These are phyloP conservation scores for Taphrina pruni DNA, from an alignment of 1,139 yeast species.

Conservation along the genomic window DNA sequence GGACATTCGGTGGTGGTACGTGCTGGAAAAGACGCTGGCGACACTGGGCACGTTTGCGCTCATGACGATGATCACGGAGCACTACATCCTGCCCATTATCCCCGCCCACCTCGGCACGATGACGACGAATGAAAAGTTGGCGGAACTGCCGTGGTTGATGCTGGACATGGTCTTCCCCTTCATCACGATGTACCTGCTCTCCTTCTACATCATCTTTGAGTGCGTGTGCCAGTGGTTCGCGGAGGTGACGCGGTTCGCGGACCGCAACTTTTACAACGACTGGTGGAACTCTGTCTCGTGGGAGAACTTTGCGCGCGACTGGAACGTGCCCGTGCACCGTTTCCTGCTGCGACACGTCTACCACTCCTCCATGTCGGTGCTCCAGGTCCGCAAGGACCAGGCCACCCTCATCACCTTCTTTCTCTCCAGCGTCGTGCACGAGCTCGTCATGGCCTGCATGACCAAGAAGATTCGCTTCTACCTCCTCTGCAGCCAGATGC, in stretches of 20 bases:
- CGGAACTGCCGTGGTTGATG: constrained; percentile 65
- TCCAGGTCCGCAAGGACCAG: constrained; percentile 65
- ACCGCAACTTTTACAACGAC: constrained; percentile 72
- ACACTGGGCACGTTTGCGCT: constrained; percentile 83
- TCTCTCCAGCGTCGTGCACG: constrained; percentile 83
- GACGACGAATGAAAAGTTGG: constrained; percentile 57
- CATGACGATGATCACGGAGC: constrained; percentile 83
- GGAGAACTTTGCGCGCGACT: constrained; percentile 90
- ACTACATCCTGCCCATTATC: constrained; percentile 76
- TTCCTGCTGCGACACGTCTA: constrained; percentile 91
- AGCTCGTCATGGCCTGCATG: constrained; percentile 86
- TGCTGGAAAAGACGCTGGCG: constrained; percentile 73
- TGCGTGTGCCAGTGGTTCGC: constrained; percentile 88
- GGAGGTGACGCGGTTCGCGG: constrained; percentile 68
- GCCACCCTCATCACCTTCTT: constrained; percentile 85
- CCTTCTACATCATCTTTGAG: constrained; percentile 92
- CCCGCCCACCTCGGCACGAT: constrained; percentile 55
- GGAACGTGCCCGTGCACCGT: constrained; percentile 96
- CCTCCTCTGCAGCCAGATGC: constrained; percentile 79
- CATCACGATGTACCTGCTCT: constrained; percentile 67
- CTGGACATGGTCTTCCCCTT: constrained; percentile 70
- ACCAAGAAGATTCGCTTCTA: constrained; percentile 83
- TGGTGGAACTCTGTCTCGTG: constrained; percentile 98
- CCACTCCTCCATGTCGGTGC: constrained; percentile 82
- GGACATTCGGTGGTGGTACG: constrained; percentile 70